These are phyloP conservation scores for Fusarium incarnatum DNA, from an alignment of 2,329 filamentous ascomycete species.

Conservation along the genomic window DNA sequence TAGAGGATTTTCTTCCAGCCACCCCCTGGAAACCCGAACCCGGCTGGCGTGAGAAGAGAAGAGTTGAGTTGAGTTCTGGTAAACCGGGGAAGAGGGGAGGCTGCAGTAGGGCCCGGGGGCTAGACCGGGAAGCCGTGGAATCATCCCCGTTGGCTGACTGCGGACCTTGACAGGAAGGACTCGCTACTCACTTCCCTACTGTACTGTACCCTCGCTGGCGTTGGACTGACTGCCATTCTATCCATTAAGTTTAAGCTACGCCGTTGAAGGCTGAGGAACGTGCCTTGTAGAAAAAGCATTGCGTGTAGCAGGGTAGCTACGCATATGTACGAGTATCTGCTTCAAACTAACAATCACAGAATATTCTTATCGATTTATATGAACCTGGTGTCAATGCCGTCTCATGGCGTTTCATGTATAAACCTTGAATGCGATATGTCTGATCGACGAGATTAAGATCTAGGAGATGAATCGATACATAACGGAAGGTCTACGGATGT, in stretches of 20 bases:
- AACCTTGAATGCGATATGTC: neutral
- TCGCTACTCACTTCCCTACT: conserved; percentile 5
- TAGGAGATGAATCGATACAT: neutral
- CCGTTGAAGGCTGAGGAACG: conserved; percentile 6
- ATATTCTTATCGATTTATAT: neutral
- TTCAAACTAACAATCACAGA: neutral
- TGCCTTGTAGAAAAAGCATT: neutral
- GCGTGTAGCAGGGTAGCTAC: neutral
- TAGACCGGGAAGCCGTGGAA: conserved; percentile 35
- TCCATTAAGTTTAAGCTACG: neutral
- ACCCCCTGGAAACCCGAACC: conserved; percentile 6
- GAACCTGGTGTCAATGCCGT: neutral
- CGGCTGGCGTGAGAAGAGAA: neutral
- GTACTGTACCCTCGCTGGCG: conserved; percentile 22
- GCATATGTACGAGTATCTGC: neutral
- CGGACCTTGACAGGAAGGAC: conserved; percentile 3
- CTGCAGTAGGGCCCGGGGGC: conserved; percentile 37
- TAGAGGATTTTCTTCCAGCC: conserved; percentile 11
- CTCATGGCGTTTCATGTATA: neutral
- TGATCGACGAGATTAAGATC: neutral
- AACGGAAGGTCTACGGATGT: neutral
- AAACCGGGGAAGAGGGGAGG: conserved; percentile 31
- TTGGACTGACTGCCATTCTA: conserved; percentile 15
- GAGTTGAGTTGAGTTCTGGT: neutral
- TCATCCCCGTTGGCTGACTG: conserved; percentile 32